These are phyloP conservation scores for Cucurbita moschata DNA, from an alignment of 306 rosid genomes.

Conservation along the genomic window DNA sequence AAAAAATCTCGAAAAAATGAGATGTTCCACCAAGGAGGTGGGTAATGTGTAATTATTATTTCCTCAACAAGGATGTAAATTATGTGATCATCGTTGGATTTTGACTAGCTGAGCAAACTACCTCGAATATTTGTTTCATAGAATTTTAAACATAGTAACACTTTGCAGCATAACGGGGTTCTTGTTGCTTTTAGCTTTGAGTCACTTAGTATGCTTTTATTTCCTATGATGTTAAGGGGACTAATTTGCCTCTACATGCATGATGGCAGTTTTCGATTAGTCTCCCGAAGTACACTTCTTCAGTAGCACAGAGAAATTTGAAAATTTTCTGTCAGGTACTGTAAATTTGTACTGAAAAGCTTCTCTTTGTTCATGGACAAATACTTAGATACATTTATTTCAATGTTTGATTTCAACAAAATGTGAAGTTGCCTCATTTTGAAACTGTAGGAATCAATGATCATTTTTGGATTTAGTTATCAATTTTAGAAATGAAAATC, in stretches of 20 bases:
- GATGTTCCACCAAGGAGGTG: neutral
- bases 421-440: neutral
- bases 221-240: neutral
- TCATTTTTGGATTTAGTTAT: neutral
- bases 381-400: neutral
- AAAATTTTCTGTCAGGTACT: slow-evolving; percentile 61
- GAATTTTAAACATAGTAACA: neutral
- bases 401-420: neutral
- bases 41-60: neutral
- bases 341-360: neutral
- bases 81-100: neutral
- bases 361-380: neutral
- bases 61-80: neutral
- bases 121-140: neutral
- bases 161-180: neutral
- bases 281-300: slow-evolving; percentile 77
- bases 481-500: neutral
- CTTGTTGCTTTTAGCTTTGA: neutral
- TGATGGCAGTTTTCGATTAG: slow-evolving; percentile 50
- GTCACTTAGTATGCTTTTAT: neutral
- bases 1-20: neutral
- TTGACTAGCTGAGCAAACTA: neutral
- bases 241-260: slow-evolving; percentile 7
- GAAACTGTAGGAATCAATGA: neutral
- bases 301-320: slow-evolving; percentile 65